Evolutionary conservation across 495 filamentous ascomycete genomes (phyloP), one percentile per base, ranked within the genome.

Genomic region (Trichoderma asperelloides): DNA sequence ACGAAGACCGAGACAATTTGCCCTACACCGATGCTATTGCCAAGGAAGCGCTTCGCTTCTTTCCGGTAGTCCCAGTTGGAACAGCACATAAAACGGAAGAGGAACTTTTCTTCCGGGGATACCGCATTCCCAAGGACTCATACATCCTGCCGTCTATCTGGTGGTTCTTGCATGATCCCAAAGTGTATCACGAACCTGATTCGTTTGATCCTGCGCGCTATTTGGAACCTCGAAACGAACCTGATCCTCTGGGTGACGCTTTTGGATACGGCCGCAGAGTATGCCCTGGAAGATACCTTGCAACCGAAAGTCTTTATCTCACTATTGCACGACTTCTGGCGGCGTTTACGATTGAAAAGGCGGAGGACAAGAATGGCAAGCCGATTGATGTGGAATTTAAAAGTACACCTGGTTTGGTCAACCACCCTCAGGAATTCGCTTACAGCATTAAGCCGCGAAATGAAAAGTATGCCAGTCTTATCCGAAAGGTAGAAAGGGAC

Each of bases 191-290:
- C 0, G 75, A 79, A 30, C 82, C 84, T 0, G 70, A 72, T 1
- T 25, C n/a, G 5, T 86, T 84, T 71, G 71, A 77, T 18, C 79
- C 79, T 21, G 79, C 80, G 55, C 72, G 79, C 16, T 79, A 78
- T 66, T 23, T 78, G 2, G 71, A 76, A 76, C 27, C 78, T 79
- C 0, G 69, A 74, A 0, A 67, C 77, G n/a, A 78, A 77, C 60
- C 77, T 75, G 2, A 79, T 81, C 6, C 79, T 78, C 7, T 73
- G 76, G 27, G 74, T 73, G 62, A 77, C 78, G 74, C 71, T 7
- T 88, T 85, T 69, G 85, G 85, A 1, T 83, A 80, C 70, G 82
- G 84, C 37, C 75, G 83, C 1, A 77, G 84, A 18, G 76, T 84
- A 63, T 85, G 84, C 66, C 80, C 82, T 3, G 83, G 82, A 0